A percentile compares a stretch with the other conserved stretches of the same genome.
Conservation (phyloP, 495 filamentous ascomycete species). For the Trichoderma erinaceum region DNA sequence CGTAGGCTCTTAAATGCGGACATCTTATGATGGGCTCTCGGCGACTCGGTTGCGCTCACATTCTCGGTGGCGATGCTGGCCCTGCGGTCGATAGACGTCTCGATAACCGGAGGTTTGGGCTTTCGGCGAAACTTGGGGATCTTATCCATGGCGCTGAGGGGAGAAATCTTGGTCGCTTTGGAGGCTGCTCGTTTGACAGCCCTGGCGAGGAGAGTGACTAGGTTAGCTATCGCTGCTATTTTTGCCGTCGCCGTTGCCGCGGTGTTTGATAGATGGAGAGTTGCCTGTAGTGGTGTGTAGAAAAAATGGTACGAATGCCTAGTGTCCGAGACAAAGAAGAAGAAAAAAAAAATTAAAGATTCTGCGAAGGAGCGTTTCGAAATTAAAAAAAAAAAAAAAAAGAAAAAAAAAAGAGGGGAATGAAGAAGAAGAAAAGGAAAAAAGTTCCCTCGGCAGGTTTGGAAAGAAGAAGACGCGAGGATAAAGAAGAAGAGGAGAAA, state of each 20-base stretch:
- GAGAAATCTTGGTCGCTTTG: not conserved
- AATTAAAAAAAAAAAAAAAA: not conserved
- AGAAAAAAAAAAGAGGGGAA: not conserved
- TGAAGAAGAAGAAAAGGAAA: not conserved
- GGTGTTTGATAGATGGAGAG: not conserved
- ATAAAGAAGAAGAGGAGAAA: not conserved
- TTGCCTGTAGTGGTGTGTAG: not conserved
- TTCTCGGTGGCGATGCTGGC: not conserved
- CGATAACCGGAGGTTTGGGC: conserved; percentile 2
- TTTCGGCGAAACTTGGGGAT: conserved; percentile 16
- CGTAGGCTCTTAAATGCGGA: conserved; percentile 9
- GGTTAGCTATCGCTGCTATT: not conserved
- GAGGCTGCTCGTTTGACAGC: not conserved
- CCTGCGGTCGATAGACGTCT: not conserved
- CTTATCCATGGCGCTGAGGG: conserved; percentile 15
- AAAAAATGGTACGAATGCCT: not conserved
- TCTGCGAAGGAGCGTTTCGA: not conserved
- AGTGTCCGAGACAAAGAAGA: too few species aligned
- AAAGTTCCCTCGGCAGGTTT: not conserved
- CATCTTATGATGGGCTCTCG: not conserved
- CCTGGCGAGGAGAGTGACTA: not conserved
- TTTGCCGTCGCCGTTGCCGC: not conserved
- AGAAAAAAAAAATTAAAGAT: not conserved
- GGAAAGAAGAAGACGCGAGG: not conserved
- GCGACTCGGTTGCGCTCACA: not conserved